phyloP scores from a whole-genome alignment of 2,329 filamentous ascomycete species.

The Anthostomella pinea region DNA sequence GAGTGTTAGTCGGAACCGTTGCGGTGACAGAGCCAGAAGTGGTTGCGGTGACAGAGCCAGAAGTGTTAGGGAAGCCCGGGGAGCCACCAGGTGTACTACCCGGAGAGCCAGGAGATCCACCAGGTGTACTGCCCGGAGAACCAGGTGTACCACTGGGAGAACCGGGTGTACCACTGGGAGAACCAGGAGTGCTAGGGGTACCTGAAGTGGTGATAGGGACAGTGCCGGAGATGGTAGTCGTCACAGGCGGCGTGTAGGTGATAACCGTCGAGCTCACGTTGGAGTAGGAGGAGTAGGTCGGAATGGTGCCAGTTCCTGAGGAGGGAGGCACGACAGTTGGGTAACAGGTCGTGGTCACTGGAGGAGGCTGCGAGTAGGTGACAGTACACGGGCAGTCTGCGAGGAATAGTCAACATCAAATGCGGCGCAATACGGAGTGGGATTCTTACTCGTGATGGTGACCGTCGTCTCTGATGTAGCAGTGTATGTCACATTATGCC shows the following conservation, averaged over 20 bases:
- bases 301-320: constrained; percentile 8
- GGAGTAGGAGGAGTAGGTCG: constrained; percentile 3
- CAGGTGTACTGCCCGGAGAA: too few species aligned
- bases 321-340: constrained; percentile 9
- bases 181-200: neutral
- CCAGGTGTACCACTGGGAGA: neutral
- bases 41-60: neutral
- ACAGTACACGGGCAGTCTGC: constrained; percentile 48
- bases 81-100: too few species aligned
- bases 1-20: constrained; percentile 25
- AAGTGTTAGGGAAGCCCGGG: too few species aligned
- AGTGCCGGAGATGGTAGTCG: constrained; percentile 21
- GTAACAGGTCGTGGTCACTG: constrained; percentile 27
- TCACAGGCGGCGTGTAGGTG: constrained; percentile 22
- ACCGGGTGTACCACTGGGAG: neutral
- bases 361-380: constrained; percentile 32
- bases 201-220: neutral
- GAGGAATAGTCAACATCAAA: constrained; percentile 23
- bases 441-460: constrained; percentile 43
- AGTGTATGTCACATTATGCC: constrained; percentile 43
- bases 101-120: neutral
- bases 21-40: neutral
- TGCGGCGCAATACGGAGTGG: neutral
- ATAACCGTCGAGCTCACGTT: constrained; percentile 18
- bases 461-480: constrained; percentile 40